phyloP scores from a whole-genome alignment of 139 green algal genomes.

The Chlamydomonas sphaeroides region DNA sequence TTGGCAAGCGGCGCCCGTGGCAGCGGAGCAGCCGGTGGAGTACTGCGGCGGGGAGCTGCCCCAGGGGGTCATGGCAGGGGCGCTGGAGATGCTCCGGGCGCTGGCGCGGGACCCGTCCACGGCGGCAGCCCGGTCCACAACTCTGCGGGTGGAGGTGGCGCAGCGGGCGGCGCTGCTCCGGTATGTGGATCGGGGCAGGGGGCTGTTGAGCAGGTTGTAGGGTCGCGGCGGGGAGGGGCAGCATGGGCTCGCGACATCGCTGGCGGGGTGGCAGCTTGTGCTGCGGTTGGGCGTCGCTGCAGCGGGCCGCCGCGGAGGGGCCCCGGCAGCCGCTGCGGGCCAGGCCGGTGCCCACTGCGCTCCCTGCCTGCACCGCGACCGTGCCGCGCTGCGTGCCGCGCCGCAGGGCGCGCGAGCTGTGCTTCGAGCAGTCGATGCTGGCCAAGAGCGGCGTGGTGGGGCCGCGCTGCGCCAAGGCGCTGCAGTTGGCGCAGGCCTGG shows the following conservation, averaged over 20 bases:
- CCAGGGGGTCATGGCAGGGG: neutral
- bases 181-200: neutral
- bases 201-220: neutral
- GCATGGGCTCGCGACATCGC: neutral
- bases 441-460: neutral
- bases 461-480: neutral
- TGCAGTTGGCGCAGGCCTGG: neutral
- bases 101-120: neutral
- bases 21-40: too few relatives aligned
- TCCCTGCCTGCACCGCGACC: too few relatives aligned
- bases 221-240: neutral
- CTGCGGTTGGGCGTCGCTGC: too few relatives aligned
- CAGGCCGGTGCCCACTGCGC: too few relatives aligned
- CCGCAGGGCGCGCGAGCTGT: conserved; percentile 16
- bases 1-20: too few relatives aligned
- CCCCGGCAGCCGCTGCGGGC: too few relatives aligned
- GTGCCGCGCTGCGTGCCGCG: too few relatives aligned
- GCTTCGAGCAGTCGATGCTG: neutral
- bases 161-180: conserved; percentile 10
- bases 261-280: neutral
- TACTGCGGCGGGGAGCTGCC: neutral
- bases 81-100: neutral
- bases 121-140: neutral
- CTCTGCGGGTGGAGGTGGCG: neutral
- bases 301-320: too few relatives aligned